These are phyloP conservation scores for Trichomonascaceae sp. DNA, from an alignment of 1,139 yeast species.

Conservation along the genomic window DNA sequence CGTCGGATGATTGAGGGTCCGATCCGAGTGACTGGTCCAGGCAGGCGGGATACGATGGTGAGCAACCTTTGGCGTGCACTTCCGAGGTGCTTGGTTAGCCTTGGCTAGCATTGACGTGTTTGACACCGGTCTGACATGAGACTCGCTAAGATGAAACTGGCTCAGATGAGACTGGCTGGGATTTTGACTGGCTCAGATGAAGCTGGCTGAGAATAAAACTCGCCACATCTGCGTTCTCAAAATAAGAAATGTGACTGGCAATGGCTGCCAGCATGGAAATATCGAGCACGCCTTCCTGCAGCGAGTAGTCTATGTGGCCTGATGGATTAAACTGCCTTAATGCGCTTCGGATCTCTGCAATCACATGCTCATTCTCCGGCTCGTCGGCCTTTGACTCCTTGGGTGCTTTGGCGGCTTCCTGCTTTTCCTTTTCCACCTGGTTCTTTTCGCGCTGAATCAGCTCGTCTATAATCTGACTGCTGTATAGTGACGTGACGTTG, in stretches of 20 bases:
- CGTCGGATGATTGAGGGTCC: too few species aligned
- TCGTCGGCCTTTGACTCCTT: constrained; percentile 2
- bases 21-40: too few species aligned
- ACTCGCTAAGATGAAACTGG: too few species aligned
- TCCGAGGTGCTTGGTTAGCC: too few species aligned
- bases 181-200: constrained; percentile 1
- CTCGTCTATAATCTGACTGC: constrained; percentile 2
- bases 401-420: background rate
- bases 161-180: too few species aligned
- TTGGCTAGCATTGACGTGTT: too few species aligned
- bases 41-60: too few species aligned
- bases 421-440: constrained; percentile 4
- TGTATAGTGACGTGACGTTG: constrained; percentile 8
- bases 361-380: constrained; percentile 5
- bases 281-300: constrained; percentile 73
- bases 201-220: constrained; percentile 44
- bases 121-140: too few species aligned
- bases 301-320: constrained; percentile 71
- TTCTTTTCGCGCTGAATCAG: constrained; percentile 5
- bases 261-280: constrained; percentile 67
- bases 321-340: constrained; percentile 34
- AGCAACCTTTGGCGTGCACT: too few species aligned
- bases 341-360: constrained; percentile 15
- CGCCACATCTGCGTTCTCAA: constrained; percentile 78
- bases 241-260: constrained; percentile 78